Conservation (phyloP, 2,329 filamentous ascomycete genomes). For the Fusarium sp. region DNA sequence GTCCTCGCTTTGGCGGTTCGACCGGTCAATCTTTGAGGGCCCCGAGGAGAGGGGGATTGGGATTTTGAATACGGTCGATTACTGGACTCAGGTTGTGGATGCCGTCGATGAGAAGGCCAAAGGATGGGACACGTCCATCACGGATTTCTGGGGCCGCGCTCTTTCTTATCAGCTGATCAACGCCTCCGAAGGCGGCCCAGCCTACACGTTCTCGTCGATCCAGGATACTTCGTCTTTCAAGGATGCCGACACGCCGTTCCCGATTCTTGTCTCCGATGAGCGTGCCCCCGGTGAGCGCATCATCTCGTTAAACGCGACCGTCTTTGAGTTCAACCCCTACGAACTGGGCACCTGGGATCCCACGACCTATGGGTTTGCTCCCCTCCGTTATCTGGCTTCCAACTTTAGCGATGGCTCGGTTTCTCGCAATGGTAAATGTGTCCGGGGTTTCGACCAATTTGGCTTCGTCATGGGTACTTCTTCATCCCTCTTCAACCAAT, state of each 20-base stretch:
- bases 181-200: constrained; percentile 74
- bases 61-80: constrained; percentile 41
- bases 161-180: constrained; percentile 86
- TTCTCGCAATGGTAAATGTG: constrained; percentile 56
- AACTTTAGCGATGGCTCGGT: constrained; percentile 63
- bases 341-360: constrained; percentile 74
- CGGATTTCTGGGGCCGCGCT: constrained; percentile 88
- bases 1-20: constrained; percentile 52
- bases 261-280: constrained; percentile 61
- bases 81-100: constrained; percentile 49
- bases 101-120: constrained; percentile 49
- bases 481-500: constrained; percentile 80
- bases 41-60: constrained; percentile 48
- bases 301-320: constrained; percentile 65
- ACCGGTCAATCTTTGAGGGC: constrained; percentile 52
- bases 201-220: constrained; percentile 82
- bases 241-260: constrained; percentile 57
- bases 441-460: constrained; percentile 78
- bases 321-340: constrained; percentile 73
- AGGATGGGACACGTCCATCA: constrained; percentile 68
- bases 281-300: constrained; percentile 56
- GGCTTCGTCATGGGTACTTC: constrained; percentile 85
- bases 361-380: constrained; percentile 68
- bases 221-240: constrained; percentile 56
- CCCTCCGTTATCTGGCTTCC: constrained; percentile 68